These are phyloP conservation scores for Cupressus sempervirens DNA, from an alignment of 75 land plant species.

Conservation along the genomic window DNA sequence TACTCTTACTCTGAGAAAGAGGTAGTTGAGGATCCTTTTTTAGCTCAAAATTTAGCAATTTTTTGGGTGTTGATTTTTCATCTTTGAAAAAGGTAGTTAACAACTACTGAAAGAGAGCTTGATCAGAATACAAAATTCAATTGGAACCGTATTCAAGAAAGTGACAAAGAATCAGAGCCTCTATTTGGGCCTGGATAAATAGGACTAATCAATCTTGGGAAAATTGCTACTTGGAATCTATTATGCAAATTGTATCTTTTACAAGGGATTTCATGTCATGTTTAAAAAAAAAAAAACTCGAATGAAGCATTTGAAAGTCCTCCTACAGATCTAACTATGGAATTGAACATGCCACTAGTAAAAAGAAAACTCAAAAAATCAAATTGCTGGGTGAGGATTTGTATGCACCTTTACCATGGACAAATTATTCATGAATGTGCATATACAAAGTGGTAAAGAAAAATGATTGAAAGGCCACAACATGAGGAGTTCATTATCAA, in stretches of 20 bases:
- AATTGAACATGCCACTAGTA: slow-evolving; percentile 85
- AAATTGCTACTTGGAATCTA: slow-evolving; percentile 97
- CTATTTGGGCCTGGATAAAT: slow-evolving; percentile 95
- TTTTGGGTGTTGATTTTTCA: no score
- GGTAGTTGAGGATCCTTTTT: no score
- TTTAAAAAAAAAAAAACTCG: slow-evolving; percentile 56
- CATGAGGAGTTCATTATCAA: no score
- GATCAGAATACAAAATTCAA: slow-evolving; percentile 98
- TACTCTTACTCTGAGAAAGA: no score
- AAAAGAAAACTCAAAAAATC: no score
- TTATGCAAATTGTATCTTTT: slow-evolving; percentile 89
- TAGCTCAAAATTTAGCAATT: no score
- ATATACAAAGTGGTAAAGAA: no score
- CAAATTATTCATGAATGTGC: no score
- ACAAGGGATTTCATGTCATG: slow-evolving; percentile 62
- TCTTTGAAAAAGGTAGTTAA: no score
- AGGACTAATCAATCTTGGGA: slow-evolving; percentile 97
- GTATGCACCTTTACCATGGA: no score
- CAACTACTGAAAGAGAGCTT: slow-evolving; percentile 96
- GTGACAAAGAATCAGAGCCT: slow-evolving; percentile 93
- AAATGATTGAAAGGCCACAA: no score
- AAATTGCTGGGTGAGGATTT: no score
- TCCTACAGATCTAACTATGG: slow-evolving; percentile 98
- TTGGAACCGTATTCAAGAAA: slow-evolving; percentile 99
- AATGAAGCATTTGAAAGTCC: slow-evolving; percentile 71